phyloP scores from a whole-genome alignment of 2,329 filamentous ascomycete genomes.

The Neurospora sp. region DNA sequence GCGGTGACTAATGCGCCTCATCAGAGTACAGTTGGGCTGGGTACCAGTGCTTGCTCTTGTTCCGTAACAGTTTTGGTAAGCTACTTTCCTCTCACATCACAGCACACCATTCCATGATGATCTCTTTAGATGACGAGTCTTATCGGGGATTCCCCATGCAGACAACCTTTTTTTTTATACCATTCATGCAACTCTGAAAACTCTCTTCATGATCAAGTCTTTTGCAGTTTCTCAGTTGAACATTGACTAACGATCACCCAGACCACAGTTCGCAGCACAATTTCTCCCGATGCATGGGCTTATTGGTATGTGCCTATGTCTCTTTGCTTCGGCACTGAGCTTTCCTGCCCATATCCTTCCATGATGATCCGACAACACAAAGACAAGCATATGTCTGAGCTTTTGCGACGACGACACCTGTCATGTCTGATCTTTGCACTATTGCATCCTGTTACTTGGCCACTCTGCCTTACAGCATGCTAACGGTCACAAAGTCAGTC shows the following conservation, averaged over 20 bases:
- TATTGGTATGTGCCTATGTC: constrained; percentile 13
- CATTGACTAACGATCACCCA: constrained; percentile 10
- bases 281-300: not conserved
- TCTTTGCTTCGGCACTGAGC: constrained; percentile 12
- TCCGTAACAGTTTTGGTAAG: not conserved
- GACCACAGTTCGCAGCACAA: not conserved
- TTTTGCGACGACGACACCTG: constrained; percentile 40
- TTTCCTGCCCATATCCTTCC: constrained; percentile 17
- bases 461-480: constrained; percentile 2
- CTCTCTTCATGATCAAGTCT: constrained; percentile 3
- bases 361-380: constrained; percentile 80
- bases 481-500: constrained; percentile 11
- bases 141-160: constrained; percentile 64
- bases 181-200: constrained; percentile 61
- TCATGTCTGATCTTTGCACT: constrained; percentile 31
- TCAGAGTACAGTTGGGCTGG: not conserved
- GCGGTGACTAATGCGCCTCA: not conserved
- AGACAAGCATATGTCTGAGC: constrained; percentile 99
- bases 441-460: constrained; percentile 10
- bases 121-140: constrained; percentile 71
- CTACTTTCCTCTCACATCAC: constrained; percentile 8
- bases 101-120: constrained; percentile 32
- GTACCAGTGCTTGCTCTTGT: not conserved
- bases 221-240: constrained; percentile 1
- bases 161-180: constrained; percentile 54